Conservation (phyloP, 495 filamentous ascomycete genomes). For the Tuber magnatum region DNA sequence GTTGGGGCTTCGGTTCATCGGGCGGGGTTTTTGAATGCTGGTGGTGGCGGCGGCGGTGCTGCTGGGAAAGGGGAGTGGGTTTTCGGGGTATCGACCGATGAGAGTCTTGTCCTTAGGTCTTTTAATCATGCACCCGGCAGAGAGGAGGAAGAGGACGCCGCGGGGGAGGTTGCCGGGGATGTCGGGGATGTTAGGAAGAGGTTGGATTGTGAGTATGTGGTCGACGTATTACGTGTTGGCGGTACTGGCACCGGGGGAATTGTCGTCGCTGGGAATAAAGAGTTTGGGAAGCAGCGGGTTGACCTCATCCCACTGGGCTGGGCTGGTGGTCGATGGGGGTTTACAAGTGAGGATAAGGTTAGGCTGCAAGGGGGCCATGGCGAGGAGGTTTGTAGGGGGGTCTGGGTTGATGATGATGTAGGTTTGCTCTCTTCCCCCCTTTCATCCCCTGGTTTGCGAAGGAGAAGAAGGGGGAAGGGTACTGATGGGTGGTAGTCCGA, state of each 20-base stretch:
- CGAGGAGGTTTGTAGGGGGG: slow-evolving; percentile 72
- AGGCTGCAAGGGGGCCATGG: slow-evolving; percentile 71
- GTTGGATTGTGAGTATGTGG: slow-evolving; percentile 74
- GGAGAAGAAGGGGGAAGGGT: not conserved
- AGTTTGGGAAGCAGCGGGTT: slow-evolving; percentile 48
- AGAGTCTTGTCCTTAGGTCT: slow-evolving; percentile 51
- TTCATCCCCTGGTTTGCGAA: not conserved
- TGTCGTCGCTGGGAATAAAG: slow-evolving; percentile 54
- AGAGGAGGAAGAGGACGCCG: slow-evolving; percentile 47
- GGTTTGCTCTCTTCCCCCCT: slow-evolving; percentile 27
- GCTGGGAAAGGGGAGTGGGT: slow-evolving; percentile 49
- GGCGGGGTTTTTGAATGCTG: slow-evolving; percentile 63
- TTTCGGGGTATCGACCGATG: slow-evolving; percentile 72
- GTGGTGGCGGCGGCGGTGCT: not conserved
- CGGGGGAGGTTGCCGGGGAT: slow-evolving; percentile 40
- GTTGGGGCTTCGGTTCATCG: slow-evolving; percentile 75
- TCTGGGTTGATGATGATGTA: slow-evolving; percentile 65
- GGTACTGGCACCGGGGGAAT: slow-evolving; percentile 44
- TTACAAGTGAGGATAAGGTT: slow-evolving; percentile 56
- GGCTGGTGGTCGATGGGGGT: slow-evolving; percentile 50
- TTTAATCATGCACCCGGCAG: slow-evolving; percentile 47
- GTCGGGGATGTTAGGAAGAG: slow-evolving; percentile 66
- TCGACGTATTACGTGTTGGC: slow-evolving; percentile 60
- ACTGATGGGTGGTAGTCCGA: slow-evolving; percentile 47
- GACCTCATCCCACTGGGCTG: slow-evolving; percentile 60